phyloP scores from a whole-genome alignment of 2,329 filamentous ascomycete species.

The Lizonia empirigonia region DNA sequence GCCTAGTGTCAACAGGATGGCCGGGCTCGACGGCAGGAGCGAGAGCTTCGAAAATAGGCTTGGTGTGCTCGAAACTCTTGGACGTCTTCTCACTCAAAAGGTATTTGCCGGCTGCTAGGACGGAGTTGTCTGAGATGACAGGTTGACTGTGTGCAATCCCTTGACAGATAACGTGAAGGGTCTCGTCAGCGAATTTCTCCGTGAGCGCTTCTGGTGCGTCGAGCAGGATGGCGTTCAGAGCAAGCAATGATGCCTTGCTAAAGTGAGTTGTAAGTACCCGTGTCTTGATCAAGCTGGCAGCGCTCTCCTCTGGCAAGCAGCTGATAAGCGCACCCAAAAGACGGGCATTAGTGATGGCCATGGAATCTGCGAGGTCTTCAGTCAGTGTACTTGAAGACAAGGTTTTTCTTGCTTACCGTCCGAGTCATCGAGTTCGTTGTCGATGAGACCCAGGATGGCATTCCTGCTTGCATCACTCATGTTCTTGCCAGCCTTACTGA shows the following conservation, averaged over 20 bases:
- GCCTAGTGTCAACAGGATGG: constrained; percentile 78
- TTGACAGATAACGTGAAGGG: constrained; percentile 76
- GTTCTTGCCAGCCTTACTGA: constrained; percentile 90
- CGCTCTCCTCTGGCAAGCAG: constrained; percentile 76
- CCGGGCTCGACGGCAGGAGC: constrained; percentile 77
- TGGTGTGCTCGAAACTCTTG: constrained; percentile 76
- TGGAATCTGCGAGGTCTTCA: constrained; percentile 55
- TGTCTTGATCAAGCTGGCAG: constrained; percentile 65
- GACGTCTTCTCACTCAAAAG: constrained; percentile 69
- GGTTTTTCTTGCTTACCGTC: constrained; percentile 60
- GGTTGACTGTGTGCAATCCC: constrained; percentile 74
- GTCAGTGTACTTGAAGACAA: neutral
- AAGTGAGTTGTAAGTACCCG: constrained; percentile 80
- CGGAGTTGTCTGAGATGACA: constrained; percentile 86
- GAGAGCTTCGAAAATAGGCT: constrained; percentile 79
- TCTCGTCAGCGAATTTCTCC: constrained; percentile 72
- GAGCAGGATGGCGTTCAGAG: constrained; percentile 84
- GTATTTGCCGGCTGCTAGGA: constrained; percentile 90
- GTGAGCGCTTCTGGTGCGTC: constrained; percentile 76
- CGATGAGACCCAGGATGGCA: constrained; percentile 87
- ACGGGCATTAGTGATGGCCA: constrained; percentile 88
- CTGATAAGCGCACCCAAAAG: constrained; percentile 88
- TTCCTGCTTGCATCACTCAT: constrained; percentile 91
- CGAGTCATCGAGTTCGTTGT: constrained; percentile 76
- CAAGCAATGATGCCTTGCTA: constrained; percentile 78